Evolutionary conservation across 108 stramenopile species (phyloP), one percentile per base, ranked within the genome.

Genomic region (Craspedostauros australis): DNA sequence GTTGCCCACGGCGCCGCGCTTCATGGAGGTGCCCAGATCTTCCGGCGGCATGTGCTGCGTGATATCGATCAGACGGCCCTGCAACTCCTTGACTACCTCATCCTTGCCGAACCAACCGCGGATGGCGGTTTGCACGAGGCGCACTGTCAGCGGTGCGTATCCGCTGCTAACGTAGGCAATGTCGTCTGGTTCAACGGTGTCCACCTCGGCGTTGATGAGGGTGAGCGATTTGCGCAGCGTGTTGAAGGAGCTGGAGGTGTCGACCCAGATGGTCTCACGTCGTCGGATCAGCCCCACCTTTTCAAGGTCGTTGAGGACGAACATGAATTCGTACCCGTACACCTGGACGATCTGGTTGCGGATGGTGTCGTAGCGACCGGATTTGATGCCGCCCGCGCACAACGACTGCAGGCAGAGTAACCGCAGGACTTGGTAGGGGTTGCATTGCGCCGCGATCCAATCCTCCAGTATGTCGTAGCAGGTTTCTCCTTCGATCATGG

Each of bases 401-500:
- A 91, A 50, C 33, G 81, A 86, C 65, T 95, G 94, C 19, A 98
- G 66, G 57, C 93, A 93, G n/a, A 96, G 40, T n/a, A 93, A 55
- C 27, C 91, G 66, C 1, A 95, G 54, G 32, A 94, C 64, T 43
- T 68, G 56, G 49, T 63, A 67, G 2, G 86, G 82, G 21, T 89
- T 89, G 75, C 88, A 84, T 24, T 75, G 73, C 19, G 48, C 63
- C 12, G 77, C 82, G 23, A 93, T 80, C 49, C 81, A 62, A 38
- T 89, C 87, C 46, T 93, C 92, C 39, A 93, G 46, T 15, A 59
- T 68, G 46, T 91, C 94, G 46, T 84, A 86, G 54, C 83, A 86
- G 5, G 74, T 54, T 56, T 96, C 93, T 12, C 94, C 94, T 62
- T 98, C 97, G 15, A 98, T 57, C 70, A 98, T 88, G 39, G 83